Evolutionary conservation across 176 grass and related monocot genomes (phyloP), one percentile per base, ranked within the genome.

Genomic region (Juncus effusus): DNA sequence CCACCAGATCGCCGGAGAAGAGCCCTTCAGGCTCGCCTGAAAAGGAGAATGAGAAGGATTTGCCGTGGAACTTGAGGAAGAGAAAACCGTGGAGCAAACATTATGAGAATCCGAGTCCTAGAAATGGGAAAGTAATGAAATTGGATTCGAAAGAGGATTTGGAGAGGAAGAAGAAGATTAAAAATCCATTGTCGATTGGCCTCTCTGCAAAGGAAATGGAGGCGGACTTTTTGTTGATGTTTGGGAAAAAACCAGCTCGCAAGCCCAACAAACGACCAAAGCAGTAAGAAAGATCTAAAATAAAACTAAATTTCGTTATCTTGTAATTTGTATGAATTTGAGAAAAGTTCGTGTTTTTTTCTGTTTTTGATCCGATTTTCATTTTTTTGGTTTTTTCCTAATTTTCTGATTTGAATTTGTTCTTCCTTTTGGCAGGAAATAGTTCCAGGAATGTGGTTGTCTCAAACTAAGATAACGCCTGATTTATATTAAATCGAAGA

Each of bases 151-250:
- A 47, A 47, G 44, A 6, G 9, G 9, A 47, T 6, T 47, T 47
- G 44, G 4, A 9, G 44, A 65, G 53, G 11, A 62, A 68, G 52
- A 69, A 69, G 64, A 9, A 47, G 9, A 6, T 47, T 6, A 9
- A 9, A 2, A 47, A 47, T 47, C 4, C 44, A 47, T 77, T 99
- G 60, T 78, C 85, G 16, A 38, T 81, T 44, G 1, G 79, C n/a
- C 83, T 99, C 36, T 61, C 86, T 13, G 38, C 16, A 7, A 79
- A 83, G 73, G 89, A 99, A 76, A 87, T 99, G 70, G 95, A 87
- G 0, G 76, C 59, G 12, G 95, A 99, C 79, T 78, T 99, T 90
- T 2, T 86, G 59, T 65, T 77, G 58, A 84, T 99, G 50, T 87
- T 84, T 65, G 89, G 83, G 44, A 65, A 65, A 40, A 86, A 80